A percentile compares a stretch with the other conserved stretches of the same genome.
Conservation (phyloP, 495 filamentous ascomycete genomes). For the Xylaria curta region DNA sequence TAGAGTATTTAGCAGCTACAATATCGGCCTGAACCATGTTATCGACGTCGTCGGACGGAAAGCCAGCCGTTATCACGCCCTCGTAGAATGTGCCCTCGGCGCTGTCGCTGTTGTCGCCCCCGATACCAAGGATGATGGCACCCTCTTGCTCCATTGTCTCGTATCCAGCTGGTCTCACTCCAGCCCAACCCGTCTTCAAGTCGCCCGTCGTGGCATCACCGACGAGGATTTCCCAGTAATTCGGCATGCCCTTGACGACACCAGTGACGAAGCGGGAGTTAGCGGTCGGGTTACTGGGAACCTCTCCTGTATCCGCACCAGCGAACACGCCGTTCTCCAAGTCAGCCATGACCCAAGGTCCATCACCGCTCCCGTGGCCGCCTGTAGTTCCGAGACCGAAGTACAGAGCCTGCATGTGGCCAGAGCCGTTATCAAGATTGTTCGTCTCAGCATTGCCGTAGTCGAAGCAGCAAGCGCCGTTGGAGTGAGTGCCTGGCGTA, state of each 20-base stretch:
- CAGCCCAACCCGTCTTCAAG: background rate
- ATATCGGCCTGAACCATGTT: constrained; percentile 4
- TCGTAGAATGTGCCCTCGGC: constrained; percentile 17
- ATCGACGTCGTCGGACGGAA: constrained; percentile 9
- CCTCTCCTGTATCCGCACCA: background rate
- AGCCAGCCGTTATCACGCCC: constrained; percentile 9
- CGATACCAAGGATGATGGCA: constrained; percentile 8
- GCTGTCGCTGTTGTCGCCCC: constrained; percentile 8
- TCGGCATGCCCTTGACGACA: constrained; percentile 8
- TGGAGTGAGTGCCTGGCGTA: background rate
- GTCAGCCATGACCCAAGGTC: constrained; percentile 13
- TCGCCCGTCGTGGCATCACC: background rate
- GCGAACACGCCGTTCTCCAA: constrained; percentile 14
- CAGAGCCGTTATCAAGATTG: background rate
- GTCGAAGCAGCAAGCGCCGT: background rate
- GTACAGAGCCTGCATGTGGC: background rate
- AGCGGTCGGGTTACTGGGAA: background rate
- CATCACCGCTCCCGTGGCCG: background rate
- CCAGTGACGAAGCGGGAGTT: constrained; percentile 7
- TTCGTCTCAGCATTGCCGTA: background rate
- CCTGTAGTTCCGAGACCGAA: constrained; percentile 3
- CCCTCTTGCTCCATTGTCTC: background rate
- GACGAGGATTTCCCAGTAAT: constrained; percentile 9
- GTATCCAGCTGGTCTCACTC: constrained; percentile 2
- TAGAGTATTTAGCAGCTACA: constrained; percentile 6